Evolutionary conservation across 176 grass and related monocot species (phyloP).

Genomic region (Oryza brachyantha): DNA sequence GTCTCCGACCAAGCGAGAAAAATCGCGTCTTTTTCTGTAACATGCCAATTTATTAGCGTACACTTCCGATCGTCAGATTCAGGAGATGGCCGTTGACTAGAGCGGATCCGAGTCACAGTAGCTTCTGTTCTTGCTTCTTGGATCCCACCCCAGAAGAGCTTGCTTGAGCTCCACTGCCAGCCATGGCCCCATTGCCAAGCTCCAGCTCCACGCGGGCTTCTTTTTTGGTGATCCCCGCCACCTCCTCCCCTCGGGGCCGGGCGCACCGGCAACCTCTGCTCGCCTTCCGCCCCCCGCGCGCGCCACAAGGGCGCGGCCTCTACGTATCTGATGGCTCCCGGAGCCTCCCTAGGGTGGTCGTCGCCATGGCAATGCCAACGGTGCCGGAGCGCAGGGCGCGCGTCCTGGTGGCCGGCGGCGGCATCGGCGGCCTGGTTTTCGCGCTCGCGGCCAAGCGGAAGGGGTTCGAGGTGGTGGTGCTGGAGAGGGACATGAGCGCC

Average conservation of each 20-base stretch:
- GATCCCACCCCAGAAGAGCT: neutral
- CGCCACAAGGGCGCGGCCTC: neutral
- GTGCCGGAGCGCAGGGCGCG: slow-evolving; percentile 25
- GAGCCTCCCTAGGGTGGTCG: neutral
- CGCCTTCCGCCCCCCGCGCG: neutral
- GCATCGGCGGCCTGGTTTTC: slow-evolving; percentile 72
- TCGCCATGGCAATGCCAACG: slow-evolving; percentile 15
- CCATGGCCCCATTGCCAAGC: slow-evolving; percentile 17
- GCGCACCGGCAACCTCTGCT: neutral
- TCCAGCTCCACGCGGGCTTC: slow-evolving; percentile 5
- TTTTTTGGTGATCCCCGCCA: neutral
- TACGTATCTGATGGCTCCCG: neutral
- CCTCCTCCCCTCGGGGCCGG: neutral
- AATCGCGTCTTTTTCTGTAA: neutral
- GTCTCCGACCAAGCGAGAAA: neutral
- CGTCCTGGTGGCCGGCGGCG: slow-evolving; percentile 75
- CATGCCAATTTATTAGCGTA: neutral
- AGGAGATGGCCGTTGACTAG: neutral
- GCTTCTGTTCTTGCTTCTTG: neutral
- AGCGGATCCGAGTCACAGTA: neutral
- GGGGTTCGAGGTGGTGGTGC: slow-evolving; percentile 83
- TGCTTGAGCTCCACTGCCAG: neutral
- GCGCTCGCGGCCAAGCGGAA: slow-evolving; percentile 72
- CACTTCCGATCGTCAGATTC: neutral
- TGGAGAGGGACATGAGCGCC: slow-evolving; percentile 81